These are phyloP conservation scores for Penicillium sp. DNA, from an alignment of 2,329 filamentous ascomycete genomes.

Conservation along the genomic window DNA sequence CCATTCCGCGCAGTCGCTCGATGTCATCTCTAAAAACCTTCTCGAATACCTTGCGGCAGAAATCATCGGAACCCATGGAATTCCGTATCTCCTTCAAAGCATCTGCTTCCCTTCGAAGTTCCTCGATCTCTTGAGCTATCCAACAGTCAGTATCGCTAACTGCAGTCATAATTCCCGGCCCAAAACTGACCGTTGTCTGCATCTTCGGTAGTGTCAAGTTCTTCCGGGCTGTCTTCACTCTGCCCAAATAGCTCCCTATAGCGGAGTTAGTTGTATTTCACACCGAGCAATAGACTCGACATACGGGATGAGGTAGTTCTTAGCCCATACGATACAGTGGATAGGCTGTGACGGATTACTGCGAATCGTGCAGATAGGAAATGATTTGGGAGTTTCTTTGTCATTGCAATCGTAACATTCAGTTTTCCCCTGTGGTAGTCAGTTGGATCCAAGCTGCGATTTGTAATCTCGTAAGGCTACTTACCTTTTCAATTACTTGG, in stretches of 20 bases:
- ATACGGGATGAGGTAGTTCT: slow-evolving; percentile 85
- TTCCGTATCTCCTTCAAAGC: slow-evolving; percentile 79
- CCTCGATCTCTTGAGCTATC: slow-evolving; percentile 74
- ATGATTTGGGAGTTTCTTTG: slow-evolving; percentile 88
- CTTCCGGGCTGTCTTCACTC: slow-evolving; percentile 78
- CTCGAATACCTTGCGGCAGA: slow-evolving; percentile 78
- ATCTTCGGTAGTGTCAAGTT: slow-evolving; percentile 76
- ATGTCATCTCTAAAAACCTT: slow-evolving; percentile 92
- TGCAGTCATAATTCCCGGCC: not conserved
- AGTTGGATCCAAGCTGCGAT: slow-evolving; percentile 2
- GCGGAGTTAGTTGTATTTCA: slow-evolving; percentile 24
- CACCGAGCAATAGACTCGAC: accelerated
- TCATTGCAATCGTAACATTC: slow-evolving; percentile 95
- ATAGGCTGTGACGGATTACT: slow-evolving; percentile 95
- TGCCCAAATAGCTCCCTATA: slow-evolving; percentile 78
- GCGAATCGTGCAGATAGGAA: slow-evolving; percentile 94
- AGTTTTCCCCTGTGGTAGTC: slow-evolving; percentile 61
- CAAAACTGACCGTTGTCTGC: slow-evolving; percentile 66
- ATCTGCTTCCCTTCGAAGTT: slow-evolving; percentile 77
- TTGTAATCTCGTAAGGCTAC: not conserved
- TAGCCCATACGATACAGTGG: slow-evolving; percentile 98
- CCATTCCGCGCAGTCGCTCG: slow-evolving; percentile 75
- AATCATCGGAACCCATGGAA: slow-evolving; percentile 74
- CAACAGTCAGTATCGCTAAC: slow-evolving; percentile 17
- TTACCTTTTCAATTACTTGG: slow-evolving; percentile 83